Conservation (phyloP, 2,329 filamentous ascomycete genomes). For the Periconia sp. region DNA sequence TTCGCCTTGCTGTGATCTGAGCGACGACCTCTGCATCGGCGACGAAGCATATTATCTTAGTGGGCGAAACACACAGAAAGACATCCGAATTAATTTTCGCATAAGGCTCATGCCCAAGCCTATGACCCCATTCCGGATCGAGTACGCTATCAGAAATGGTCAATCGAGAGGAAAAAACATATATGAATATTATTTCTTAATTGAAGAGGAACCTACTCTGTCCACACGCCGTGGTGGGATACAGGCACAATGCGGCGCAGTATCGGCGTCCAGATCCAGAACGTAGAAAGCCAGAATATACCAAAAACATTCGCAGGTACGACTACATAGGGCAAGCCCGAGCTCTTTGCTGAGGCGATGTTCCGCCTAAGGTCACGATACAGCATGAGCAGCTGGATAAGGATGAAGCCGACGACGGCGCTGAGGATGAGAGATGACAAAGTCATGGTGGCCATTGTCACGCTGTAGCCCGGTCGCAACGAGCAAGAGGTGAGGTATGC, state of each 20-base stretch:
- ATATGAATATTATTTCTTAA: neutral
- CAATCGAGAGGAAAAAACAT: slow-evolving; percentile 5
- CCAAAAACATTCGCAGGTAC: slow-evolving; percentile 52
- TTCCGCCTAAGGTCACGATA: slow-evolving; percentile 45
- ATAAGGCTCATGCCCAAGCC: slow-evolving; percentile 60
- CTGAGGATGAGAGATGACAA: slow-evolving; percentile 22
- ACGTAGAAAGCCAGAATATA: slow-evolving; percentile 58
- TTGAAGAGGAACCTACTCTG: slow-evolving; percentile 56
- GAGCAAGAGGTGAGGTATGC: neutral
- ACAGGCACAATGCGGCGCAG: slow-evolving; percentile 56
- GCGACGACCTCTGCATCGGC: slow-evolving; percentile 66
- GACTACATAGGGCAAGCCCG: slow-evolving; percentile 48
- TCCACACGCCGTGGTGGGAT: slow-evolving; percentile 57
- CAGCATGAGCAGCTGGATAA: slow-evolving; percentile 33
- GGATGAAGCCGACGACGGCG: slow-evolving; percentile 28
- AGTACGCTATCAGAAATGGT: slow-evolving; percentile 49
- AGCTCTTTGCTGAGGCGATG: slow-evolving; percentile 48
- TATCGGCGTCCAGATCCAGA: slow-evolving; percentile 57
- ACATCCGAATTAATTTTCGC: slow-evolving; percentile 60
- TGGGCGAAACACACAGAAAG: slow-evolving; percentile 66
- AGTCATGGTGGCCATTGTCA: neutral
- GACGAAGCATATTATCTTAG: slow-evolving; percentile 56
- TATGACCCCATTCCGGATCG: slow-evolving; percentile 62
- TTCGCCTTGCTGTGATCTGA: slow-evolving; percentile 66
- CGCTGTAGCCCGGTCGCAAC: neutral